These are phyloP conservation scores for Syzygium syzygioides DNA, from an alignment of 441 rosid genomes.

Conservation along the genomic window DNA sequence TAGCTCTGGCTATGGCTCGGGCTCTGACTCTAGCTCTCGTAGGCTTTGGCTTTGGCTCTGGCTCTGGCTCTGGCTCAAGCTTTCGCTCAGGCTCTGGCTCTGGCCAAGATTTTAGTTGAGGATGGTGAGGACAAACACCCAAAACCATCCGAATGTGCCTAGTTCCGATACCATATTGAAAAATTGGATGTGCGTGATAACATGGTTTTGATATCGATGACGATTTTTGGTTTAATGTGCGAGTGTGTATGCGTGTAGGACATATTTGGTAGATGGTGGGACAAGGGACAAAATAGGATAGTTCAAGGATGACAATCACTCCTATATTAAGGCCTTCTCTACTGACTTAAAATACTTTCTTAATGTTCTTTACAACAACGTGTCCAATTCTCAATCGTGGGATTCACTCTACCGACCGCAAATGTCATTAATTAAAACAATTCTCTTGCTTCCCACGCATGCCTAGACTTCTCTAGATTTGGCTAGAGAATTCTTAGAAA, in stretches of 20 bases:
- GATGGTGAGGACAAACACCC: neutral
- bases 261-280: no score
- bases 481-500: neutral
- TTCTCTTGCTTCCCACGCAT: neutral
- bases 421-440: neutral
- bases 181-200: neutral
- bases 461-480: neutral
- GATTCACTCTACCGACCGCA: neutral
- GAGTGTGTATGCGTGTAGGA: no score
- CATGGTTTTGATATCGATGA: neutral
- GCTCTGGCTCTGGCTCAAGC: neutral
- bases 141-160: neutral
- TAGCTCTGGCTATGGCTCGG: neutral
- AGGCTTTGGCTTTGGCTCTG: neutral
- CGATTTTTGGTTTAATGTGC: no score
- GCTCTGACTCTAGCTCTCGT: rapidly evolving
- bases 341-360: neutral
- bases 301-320: neutral
- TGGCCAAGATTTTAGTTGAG: no score
- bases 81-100: no score
- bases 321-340: neutral
- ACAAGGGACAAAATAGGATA: no score
- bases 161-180: no score
- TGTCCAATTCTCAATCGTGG: neutral
- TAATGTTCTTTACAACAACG: neutral